Base-by-base conservation (phyloP, 1,284 basidiomycete genomes). In the Cutaneotrichosporon cavernicola region DNA sequence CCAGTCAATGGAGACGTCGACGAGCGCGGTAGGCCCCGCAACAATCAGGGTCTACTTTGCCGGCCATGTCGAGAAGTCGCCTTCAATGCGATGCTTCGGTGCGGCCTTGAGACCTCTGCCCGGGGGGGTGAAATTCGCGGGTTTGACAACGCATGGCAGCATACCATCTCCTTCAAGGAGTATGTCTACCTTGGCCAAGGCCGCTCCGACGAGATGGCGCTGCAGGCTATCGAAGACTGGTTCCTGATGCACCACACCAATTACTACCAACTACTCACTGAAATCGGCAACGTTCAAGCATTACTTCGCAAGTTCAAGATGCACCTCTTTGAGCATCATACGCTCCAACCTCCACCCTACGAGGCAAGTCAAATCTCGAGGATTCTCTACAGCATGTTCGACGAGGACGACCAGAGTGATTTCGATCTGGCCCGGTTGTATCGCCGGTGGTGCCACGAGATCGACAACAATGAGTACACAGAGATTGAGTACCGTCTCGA, bases 201-300 rank as follows among this genome's bases (percentile, higher is more conserved):
- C 2, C 65, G 61, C 10, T 68, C 65, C 4, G 36, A 47, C 8
- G 14, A 18, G 11, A 56, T 59, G 51, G 72, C 69, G 3, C 21
- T 49, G 11, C 43, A 53, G 1, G 69, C 69, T 2, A 58, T 74
- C 11, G 73, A 76, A 30, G 67, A 69, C 43, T 46, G 65, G 58
- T 76, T 69, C 65, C 56, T 74, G 22, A 21, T 43, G 10, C 58
- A 64, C n/a, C 69, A 76, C 47, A 72, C 70, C 4, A 62, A 66
- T 10, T 73, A 66, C 66, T 36, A 26, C n/a, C 69, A 73, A 47
- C 49, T 71, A 5, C 21, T 46, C 6, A 40, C 10, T n/a, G 57
- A 53, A 18, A 68, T 70, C 13, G 11, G 62, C 21, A 26, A 58
- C 4, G 50, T 74, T 13, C 74, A 76, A 49, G 36, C 18, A 7